Percentiles rank a stretch among this genome's conserved stretches.
Conservation (phyloP, 495 filamentous ascomycete species). For the Penicillium roqueforti region DNA sequence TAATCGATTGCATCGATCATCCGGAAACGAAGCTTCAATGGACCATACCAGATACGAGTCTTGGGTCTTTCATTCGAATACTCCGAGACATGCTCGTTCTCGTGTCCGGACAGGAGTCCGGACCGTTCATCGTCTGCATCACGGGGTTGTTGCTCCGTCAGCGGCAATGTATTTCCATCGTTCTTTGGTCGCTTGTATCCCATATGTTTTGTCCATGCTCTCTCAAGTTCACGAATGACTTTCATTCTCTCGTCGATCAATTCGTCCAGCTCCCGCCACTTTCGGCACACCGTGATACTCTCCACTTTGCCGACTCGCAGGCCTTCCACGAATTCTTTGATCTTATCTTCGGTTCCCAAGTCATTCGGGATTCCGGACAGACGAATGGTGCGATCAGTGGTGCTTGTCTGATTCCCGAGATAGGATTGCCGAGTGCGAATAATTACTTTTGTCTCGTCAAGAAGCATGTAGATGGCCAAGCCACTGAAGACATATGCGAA, state of each 20-base stretch:
- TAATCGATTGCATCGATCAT: slow-evolving; percentile 90
- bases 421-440: slow-evolving; percentile 86
- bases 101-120: slow-evolving; percentile 49
- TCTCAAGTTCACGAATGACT: slow-evolving; percentile 71
- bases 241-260: slow-evolving; percentile 64
- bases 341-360: slow-evolving; percentile 72
- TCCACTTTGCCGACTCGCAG: slow-evolving; percentile 92
- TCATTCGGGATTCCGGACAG: slow-evolving; percentile 83
- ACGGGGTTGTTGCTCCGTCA: slow-evolving; percentile 42
- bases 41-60: slow-evolving; percentile 73
- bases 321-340: slow-evolving; percentile 83
- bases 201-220: slow-evolving; percentile 73
- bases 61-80: slow-evolving; percentile 57
- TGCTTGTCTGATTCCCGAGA: slow-evolving; percentile 84
- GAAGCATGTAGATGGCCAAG: slow-evolving; percentile 75
- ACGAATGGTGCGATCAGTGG: slow-evolving; percentile 90
- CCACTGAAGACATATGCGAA: slow-evolving; percentile 90
- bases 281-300: slow-evolving; percentile 76
- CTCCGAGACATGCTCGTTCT: slow-evolving; percentile 32
- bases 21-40: slow-evolving; percentile 64
- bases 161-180: slow-evolving; percentile 48
- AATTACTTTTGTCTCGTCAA: slow-evolving; percentile 74
- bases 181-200: slow-evolving; percentile 48
- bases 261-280: slow-evolving; percentile 81
- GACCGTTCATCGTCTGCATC: slow-evolving; percentile 46